Percentiles rank a stretch among this genome's conserved stretches.
phyloP scores from a whole-genome alignment of 1,284 basidiomycete genomes.

The Cutaneotrichosporon mucoides region DNA sequence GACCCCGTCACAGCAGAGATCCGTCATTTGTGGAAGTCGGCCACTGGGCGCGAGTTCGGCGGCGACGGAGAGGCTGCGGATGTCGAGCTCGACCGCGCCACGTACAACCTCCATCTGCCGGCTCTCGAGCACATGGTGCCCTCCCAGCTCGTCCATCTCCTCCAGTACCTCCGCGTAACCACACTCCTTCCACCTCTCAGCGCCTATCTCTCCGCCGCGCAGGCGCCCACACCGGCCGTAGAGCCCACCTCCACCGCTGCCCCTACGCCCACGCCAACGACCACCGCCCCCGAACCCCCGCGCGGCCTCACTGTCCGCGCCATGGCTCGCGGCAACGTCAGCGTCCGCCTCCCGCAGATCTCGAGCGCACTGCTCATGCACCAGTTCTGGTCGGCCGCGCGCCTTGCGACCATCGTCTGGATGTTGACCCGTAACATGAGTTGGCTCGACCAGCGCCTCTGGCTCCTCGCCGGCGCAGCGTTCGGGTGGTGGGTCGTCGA shows the following conservation, averaged over 20 bases:
- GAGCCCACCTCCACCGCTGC: neutral
- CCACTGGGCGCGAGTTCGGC: conserved; percentile 22
- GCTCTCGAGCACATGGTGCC: conserved; percentile 25
- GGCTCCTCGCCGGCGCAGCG: conserved; percentile 31
- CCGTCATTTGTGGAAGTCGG: conserved; percentile 21
- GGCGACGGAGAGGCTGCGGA: conserved; percentile 22
- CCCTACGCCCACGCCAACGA: conserved; percentile 10
- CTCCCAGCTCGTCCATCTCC: conserved; percentile 31
- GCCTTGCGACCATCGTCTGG: conserved; percentile 32
- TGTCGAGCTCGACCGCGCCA: conserved; percentile 31
- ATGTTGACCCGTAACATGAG: conserved; percentile 40
- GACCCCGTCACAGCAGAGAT: conserved; percentile 22
- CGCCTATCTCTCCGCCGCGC: conserved; percentile 7
- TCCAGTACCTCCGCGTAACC: conserved; percentile 37
- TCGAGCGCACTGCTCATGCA: conserved; percentile 23
- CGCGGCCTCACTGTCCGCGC: neutral
- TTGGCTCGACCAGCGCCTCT: conserved; percentile 34
- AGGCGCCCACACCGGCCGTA: neutral
- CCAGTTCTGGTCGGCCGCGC: conserved; percentile 32
- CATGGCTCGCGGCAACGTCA: neutral
- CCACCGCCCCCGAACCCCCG: neutral
- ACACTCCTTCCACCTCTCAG: conserved; percentile 31
- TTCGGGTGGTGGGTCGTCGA: conserved; percentile 36
- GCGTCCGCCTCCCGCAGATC: conserved; percentile 10
- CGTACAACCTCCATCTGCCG: conserved; percentile 34